phyloP scores from a whole-genome alignment of 257 asterid genomes.

The Thymus mandschuricus region DNA sequence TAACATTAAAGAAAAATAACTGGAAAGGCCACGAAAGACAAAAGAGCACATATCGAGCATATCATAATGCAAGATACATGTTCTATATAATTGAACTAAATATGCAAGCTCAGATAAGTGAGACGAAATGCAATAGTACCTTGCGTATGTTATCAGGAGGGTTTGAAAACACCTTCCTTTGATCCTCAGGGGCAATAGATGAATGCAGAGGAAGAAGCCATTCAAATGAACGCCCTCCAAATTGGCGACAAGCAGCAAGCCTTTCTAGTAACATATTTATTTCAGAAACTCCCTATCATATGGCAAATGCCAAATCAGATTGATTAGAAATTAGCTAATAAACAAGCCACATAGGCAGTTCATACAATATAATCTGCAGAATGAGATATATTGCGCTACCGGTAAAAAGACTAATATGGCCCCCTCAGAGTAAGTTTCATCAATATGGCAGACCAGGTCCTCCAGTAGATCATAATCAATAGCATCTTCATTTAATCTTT shows the following conservation, averaged over 20 bases:
- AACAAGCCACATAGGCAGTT: constrained; percentile 9
- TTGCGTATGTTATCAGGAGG: constrained; percentile 91
- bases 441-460: constrained; percentile 88
- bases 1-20: not conserved
- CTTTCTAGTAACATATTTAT: constrained; percentile 75
- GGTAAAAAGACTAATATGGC: constrained; percentile 91
- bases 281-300: constrained; percentile 88
- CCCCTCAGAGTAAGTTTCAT: constrained; percentile 78
- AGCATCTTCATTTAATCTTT: constrained; percentile 81
- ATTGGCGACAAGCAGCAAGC: constrained; percentile 73
- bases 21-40: constrained; percentile 23
- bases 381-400: constrained; percentile 44
- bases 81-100: constrained; percentile 18
- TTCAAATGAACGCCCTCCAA: constrained; percentile 82
- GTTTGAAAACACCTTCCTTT: constrained; percentile 80
- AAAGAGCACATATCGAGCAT: constrained; percentile 9
- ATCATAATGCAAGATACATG: constrained; percentile 11
- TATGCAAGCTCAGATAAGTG: constrained; percentile 18
- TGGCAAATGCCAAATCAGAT: constrained; percentile 22
- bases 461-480: constrained; percentile 96
- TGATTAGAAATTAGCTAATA: not conserved
- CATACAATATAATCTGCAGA: constrained; percentile 23
- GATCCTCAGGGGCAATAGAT: constrained; percentile 92
- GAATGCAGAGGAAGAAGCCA: constrained; percentile 98
- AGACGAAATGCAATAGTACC: constrained; percentile 44